Conservation (phyloP, 352 stramenopile species). For the Globisporangium uncinulatum region DNA sequence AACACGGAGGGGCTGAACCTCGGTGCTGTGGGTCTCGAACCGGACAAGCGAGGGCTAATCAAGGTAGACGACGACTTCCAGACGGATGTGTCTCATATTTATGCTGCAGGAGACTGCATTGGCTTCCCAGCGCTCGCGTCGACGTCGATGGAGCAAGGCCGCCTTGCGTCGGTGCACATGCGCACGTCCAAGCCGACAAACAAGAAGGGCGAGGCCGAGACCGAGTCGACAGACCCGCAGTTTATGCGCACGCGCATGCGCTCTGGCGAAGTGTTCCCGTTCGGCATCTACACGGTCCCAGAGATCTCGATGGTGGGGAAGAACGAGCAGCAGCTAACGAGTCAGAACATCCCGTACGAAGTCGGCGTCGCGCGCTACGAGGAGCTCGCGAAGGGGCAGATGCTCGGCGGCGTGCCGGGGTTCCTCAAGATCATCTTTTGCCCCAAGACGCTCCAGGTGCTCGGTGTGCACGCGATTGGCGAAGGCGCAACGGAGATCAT, state of each 20-base stretch:
- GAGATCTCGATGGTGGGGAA: conserved; percentile 89
- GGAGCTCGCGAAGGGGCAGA: conserved; percentile 82
- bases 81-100: conserved; percentile 82
- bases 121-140: conserved; percentile 86
- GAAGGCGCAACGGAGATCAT: conserved; percentile 88
- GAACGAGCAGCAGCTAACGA: conserved; percentile 84
- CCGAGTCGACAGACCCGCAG: conserved; percentile 55
- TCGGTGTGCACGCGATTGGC: conserved; percentile 81
- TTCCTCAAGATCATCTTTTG: conserved; percentile 88
- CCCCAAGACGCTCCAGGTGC: conserved; percentile 58
- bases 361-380: conserved; percentile 75
- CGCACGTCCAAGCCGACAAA: conserved; percentile 61
- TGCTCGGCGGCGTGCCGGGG: conserved; percentile 71
- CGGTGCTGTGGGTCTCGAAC: conserved; percentile 62
- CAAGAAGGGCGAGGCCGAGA: conserved; percentile 31
- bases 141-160: conserved; percentile 89
- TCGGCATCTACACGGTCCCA: conserved; percentile 85
- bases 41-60: conserved; percentile 81
- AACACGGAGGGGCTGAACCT: conserved; percentile 86
- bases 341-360: conserved; percentile 70
- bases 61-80: conserved; percentile 89
- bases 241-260: conserved; percentile 77
- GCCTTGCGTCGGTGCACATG: conserved; percentile 86
- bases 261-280: conserved; percentile 82
- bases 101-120: conserved; percentile 88